Evolutionary conservation across 1,139 yeast genomes (phyloP), one percentile per base, ranked within the genome.

Genomic region (Pichia norvegensis): DNA sequence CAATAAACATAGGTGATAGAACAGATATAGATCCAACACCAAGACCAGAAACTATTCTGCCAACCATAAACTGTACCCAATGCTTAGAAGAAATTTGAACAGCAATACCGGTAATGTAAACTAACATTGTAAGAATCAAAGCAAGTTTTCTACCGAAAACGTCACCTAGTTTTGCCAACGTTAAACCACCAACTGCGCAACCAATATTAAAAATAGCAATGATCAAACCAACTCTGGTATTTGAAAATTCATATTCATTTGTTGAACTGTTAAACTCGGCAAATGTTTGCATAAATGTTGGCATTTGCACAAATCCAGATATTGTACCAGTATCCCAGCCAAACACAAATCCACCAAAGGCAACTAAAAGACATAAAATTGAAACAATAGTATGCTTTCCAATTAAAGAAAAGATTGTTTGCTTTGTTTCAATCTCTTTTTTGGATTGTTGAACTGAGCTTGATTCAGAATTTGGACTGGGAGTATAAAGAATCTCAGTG

Each of bases 271-370:
- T 55, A n/a, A 52, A 56, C 41, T 73, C 72, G 45, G 78, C 79
- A 55, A 82, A 83, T 49, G 74, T 68, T 40, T 63, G 57, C 46
- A 67, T 69, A 60, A 80, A 86, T 55, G 76, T 78, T 2, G 74
- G 64, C 85, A 81, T 81, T 57, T 79, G 81, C 59, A 83, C 73
- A 59, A 83, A 79, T 55, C 95, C 95, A 38, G 84, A 76, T 58
- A 82, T 81, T 53, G 86, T 79, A 66, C 88, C 88, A 25, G 87
- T 80, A 66, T 81, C 88, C 74, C 80, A 81, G 50, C 88, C 88
- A 62, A 73, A 81, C 48, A 81, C 76, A 58, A 79, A 71, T 56
- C 86, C 86, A 65, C 83, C 85, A 57, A 79, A 78, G 49, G 85
- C 52, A 38, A 53, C 55, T 23, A 53, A 43, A 5, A 51, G 33